Evolutionary conservation across 2,329 filamentous ascomycete species (phyloP), one percentile per base, ranked within the genome.

Genomic region (Diplodia sapinea): DNA sequence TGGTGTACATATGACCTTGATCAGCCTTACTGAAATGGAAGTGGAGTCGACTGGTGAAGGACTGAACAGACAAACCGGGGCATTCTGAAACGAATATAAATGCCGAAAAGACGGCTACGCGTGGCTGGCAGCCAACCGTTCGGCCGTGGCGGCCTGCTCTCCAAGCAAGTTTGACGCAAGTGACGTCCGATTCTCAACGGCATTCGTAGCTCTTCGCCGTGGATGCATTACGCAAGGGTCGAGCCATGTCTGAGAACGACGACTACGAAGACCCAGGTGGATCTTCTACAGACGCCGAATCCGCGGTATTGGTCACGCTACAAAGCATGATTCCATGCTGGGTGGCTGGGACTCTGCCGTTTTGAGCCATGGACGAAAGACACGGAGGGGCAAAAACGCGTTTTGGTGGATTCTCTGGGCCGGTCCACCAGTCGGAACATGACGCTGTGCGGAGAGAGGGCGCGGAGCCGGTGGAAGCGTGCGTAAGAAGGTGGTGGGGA

Each of bases 1-100:
- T 33, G 40, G 26, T 49, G 57, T 36, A n/a, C n/a, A n/a, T n/a
- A 49, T 49, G 15, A 38, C 57, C 17, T 62, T 23, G 29, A 49
- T 33, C 52, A 62, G 47, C 40, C 38, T 15, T 50, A 13, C 29
- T 31, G 20, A 51, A 36, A 33, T 38, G 54, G 54, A 20, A 40
- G 54, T 57, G 54, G 54, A 43, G 36, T 47, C 20, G 20, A n/a
- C 23, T 36, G 29, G 38, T 12, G 26, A 50, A 13, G 43, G 57
- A 62, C 49, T 62, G 23, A 50, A 29, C 43, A 50, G 40, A 31
- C 11, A 23, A 4, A 47, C 57, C 23, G 26, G 43, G 54, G 54
- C 54, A 57, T 40, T n/a, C 54, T 57, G 54, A 57, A 57, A 57
- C 54, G 33, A 20, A 38, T 38, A 38, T 57, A 57, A 57, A 57